Evolutionary conservation across 768 basidiomycete species (phyloP).

Genomic region (Phylloporus sp.): DNA sequence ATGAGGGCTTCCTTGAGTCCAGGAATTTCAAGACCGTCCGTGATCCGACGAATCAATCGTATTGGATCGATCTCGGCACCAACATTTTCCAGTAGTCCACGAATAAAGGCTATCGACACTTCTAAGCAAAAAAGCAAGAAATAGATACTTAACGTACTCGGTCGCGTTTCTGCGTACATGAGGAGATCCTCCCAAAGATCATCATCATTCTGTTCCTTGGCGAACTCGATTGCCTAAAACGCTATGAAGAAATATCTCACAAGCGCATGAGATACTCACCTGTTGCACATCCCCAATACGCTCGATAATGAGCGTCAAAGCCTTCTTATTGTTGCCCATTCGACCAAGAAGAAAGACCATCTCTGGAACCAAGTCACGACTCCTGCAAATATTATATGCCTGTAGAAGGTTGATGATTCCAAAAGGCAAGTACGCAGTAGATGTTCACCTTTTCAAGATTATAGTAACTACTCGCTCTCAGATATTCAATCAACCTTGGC

Average conservation of each 20-base stretch:
- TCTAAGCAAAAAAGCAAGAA: background rate
- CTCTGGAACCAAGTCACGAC: slow-evolving; percentile 84
- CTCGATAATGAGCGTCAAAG: slow-evolving; percentile 92
- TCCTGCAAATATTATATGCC: slow-evolving; percentile 85
- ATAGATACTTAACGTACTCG: slow-evolving; percentile 46
- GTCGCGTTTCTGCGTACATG: slow-evolving; percentile 90
- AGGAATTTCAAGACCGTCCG: slow-evolving; percentile 94
- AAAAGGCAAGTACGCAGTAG: background rate
- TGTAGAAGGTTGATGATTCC: slow-evolving; percentile 25
- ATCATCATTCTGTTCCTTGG: slow-evolving; percentile 93
- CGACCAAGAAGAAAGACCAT: slow-evolving; percentile 97
- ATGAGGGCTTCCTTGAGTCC: slow-evolving; percentile 92
- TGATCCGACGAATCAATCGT: slow-evolving; percentile 88
- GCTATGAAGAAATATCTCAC: background rate
- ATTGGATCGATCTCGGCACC: slow-evolving; percentile 96
- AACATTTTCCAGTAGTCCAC: slow-evolving; percentile 91
- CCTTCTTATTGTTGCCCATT: slow-evolving; percentile 98
- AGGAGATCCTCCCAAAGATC: slow-evolving; percentile 98
- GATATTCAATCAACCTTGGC: slow-evolving; percentile 78
- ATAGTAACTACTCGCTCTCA: slow-evolving; percentile 88
- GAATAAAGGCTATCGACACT: slow-evolving; percentile 71
- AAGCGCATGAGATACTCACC: slow-evolving; percentile 39
- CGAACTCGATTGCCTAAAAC: slow-evolving; percentile 90
- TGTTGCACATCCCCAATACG: slow-evolving; percentile 88
- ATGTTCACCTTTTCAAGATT: slow-evolving; percentile 71